Evolutionary conservation across 1,284 basidiomycete genomes (phyloP).

Genomic region (Vanrija sp.): DNA sequence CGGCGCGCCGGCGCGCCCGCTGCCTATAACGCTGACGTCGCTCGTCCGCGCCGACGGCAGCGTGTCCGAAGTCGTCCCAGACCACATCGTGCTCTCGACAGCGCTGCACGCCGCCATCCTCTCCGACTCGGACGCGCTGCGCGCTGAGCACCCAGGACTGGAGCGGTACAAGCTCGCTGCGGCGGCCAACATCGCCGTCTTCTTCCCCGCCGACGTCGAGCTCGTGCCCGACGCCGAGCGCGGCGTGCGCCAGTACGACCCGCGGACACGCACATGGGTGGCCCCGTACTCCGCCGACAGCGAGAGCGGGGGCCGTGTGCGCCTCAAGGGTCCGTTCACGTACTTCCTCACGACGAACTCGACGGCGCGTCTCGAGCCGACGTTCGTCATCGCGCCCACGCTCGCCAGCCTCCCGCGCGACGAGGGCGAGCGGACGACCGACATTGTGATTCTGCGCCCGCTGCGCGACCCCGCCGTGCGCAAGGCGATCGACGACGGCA

Average conservation of each 20-base stretch:
- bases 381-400: constrained; percentile 70
- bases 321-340: constrained; percentile 68
- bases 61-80: constrained; percentile 65
- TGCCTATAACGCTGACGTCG: constrained; percentile 60
- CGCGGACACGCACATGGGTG: constrained; percentile 53
- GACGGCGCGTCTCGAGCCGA: constrained; percentile 75
- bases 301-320: background rate
- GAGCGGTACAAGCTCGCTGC: constrained; percentile 86
- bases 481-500: background rate
- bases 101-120: constrained; percentile 85
- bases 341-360: constrained; percentile 81
- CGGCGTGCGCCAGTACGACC: constrained; percentile 57
- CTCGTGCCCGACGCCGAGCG: constrained; percentile 45
- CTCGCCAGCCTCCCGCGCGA: constrained; percentile 35
- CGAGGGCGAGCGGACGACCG: constrained; percentile 55
- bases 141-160: constrained; percentile 65
- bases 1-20: constrained; percentile 52
- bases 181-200: constrained; percentile 64
- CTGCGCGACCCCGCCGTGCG: constrained; percentile 60
- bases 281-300: constrained; percentile 36
- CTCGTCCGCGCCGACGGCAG: constrained; percentile 44
- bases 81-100: constrained; percentile 53
- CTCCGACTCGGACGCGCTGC: constrained; percentile 70
- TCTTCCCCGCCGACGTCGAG: constrained; percentile 63
- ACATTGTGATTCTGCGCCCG: constrained; percentile 80